phyloP scores from a whole-genome alignment of 2,329 filamentous ascomycete genomes.

The Eutypella sp. region DNA sequence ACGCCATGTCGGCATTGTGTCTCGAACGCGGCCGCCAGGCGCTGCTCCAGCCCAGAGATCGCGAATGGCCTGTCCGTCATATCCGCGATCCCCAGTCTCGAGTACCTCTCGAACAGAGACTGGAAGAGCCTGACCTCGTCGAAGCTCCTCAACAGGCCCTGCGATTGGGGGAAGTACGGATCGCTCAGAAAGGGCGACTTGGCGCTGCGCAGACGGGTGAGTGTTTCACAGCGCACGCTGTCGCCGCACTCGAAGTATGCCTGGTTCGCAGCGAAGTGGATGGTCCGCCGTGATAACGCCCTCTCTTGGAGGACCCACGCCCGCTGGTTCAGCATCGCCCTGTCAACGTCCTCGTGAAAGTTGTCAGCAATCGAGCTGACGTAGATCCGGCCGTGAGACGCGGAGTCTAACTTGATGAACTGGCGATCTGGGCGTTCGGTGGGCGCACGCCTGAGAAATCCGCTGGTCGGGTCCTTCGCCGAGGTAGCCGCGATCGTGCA shows the following conservation, averaged over 20 bases:
- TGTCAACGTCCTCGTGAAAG: neutral
- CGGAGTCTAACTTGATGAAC: neutral
- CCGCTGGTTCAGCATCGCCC: neutral
- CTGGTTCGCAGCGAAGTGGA: constrained; percentile 21
- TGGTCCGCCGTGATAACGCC: constrained; percentile 19
- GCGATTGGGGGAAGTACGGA: neutral
- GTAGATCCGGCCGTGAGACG: neutral
- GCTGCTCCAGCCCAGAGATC: neutral
- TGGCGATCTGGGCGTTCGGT: neutral
- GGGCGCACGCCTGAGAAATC: neutral
- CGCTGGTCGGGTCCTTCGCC: neutral
- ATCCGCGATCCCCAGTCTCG: neutral
- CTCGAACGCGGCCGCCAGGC: neutral
- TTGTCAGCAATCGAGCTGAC: neutral
- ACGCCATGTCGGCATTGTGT: neutral
- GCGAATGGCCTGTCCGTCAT: neutral
- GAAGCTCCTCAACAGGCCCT: neutral
- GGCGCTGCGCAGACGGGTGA: neutral
- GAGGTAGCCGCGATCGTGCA: constrained; percentile 18
- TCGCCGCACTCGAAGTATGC: constrained; percentile 23
- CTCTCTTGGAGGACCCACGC: constrained; percentile 17
- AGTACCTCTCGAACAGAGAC: neutral
- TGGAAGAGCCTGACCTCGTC: neutral
- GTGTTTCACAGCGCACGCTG: constrained; percentile 16
- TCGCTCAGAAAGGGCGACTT: neutral